Percentiles rank a stretch among this genome's conserved stretches.
Evolutionary conservation across 495 filamentous ascomycete genomes (phyloP).

Genomic region (Oidiodendron maius): DNA sequence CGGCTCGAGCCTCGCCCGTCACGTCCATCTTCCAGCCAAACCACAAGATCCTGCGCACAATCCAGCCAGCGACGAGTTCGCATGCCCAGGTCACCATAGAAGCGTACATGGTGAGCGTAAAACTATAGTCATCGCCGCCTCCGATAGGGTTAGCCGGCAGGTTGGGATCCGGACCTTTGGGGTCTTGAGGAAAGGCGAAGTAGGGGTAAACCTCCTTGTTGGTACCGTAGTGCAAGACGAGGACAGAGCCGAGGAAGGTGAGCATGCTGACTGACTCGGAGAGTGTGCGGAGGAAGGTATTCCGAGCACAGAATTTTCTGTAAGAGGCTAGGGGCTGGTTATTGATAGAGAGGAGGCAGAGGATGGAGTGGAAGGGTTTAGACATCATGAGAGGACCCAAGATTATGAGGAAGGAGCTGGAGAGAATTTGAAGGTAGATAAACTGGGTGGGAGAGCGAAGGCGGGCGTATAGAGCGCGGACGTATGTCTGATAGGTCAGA

Average conservation of each 20-base stretch:
- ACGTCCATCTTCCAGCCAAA: slow-evolving; percentile 50
- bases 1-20: slow-evolving; percentile 51
- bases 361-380: slow-evolving; percentile 41
- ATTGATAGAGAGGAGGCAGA: slow-evolving; percentile 41
- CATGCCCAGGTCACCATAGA: slow-evolving; percentile 56
- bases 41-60: slow-evolving; percentile 47
- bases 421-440: slow-evolving; percentile 51
- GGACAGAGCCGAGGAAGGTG: slow-evolving; percentile 52
- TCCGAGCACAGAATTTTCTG: slow-evolving; percentile 52
- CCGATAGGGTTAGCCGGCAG: not conserved
- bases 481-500: slow-evolving; percentile 63
- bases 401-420: slow-evolving; percentile 50
- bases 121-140: slow-evolving; percentile 41
- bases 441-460: slow-evolving; percentile 55
- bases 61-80: slow-evolving; percentile 50
- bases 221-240: slow-evolving; percentile 54
- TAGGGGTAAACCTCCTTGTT: slow-evolving; percentile 57
- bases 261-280: slow-evolving; percentile 63
- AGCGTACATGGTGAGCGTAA: slow-evolving; percentile 52
- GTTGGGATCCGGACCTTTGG: not conserved
- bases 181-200: slow-evolving; percentile 45
- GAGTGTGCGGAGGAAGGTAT: slow-evolving; percentile 55
- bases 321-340: slow-evolving; percentile 50
- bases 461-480: slow-evolving; percentile 60
- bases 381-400: slow-evolving; percentile 56